A percentile compares a stretch with the other conserved stretches of the same genome.
Evolutionary conservation across 2,329 filamentous ascomycete species (phyloP).

Genomic region (Stromatinia cepivora): DNA sequence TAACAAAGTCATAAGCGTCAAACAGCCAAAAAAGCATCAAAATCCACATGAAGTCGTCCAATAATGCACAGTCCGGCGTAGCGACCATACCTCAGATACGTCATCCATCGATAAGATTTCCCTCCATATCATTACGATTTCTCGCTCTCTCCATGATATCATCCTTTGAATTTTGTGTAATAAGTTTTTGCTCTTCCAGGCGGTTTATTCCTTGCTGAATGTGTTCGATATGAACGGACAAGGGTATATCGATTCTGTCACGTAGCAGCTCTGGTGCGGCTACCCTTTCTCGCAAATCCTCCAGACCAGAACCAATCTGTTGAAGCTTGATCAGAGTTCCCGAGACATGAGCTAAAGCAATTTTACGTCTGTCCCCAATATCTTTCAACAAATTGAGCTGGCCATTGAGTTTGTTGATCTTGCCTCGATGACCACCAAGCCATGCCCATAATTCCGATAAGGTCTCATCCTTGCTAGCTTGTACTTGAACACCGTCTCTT

Average conservation of each 20-base stretch:
- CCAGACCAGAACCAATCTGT: constrained; percentile 68
- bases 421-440: constrained; percentile 66
- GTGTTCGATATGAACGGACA: constrained; percentile 73
- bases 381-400: constrained; percentile 65
- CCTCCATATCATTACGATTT: constrained; percentile 48
- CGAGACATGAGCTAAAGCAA: constrained; percentile 67
- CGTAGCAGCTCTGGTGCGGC: constrained; percentile 63
- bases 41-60: background rate
- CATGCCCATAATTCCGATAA: constrained; percentile 72
- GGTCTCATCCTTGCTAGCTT: constrained; percentile 62
- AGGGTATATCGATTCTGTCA: constrained; percentile 55
- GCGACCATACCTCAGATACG: background rate
- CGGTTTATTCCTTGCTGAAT: constrained; percentile 73
- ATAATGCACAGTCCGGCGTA: background rate
- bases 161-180: constrained; percentile 59
- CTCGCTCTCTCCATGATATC: constrained; percentile 56
- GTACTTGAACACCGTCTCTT: constrained; percentile 60
- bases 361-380: constrained; percentile 65
- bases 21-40: background rate
- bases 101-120: constrained; percentile 35
- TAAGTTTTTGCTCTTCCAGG: constrained; percentile 62
- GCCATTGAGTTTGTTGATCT: constrained; percentile 59
- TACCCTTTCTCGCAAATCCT: constrained; percentile 70
- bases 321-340: constrained; percentile 71
- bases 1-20: background rate